Conservation (phyloP, 768 basidiomycete species). For the Trametes sanguinea region DNA sequence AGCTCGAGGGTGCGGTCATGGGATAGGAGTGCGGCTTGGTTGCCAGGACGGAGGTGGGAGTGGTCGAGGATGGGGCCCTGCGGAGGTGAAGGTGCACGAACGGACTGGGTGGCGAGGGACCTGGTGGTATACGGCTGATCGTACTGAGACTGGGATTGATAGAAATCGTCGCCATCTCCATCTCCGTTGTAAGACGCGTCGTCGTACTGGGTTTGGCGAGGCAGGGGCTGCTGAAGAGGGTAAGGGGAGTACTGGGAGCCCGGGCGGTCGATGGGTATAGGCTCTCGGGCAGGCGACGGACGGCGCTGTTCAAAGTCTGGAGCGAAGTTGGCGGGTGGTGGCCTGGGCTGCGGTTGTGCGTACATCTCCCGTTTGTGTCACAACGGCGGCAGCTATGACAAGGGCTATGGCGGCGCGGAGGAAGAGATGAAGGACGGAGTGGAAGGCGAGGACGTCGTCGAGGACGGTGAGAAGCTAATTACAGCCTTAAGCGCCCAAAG, state of each 20-base stretch:
- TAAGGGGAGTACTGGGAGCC: conserved; percentile 23
- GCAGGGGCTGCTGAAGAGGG: conserved; percentile 19
- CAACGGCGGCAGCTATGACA: not conserved
- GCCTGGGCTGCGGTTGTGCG: conserved; percentile 25
- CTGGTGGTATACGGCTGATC: conserved; percentile 24
- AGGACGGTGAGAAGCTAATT: conserved; percentile 16
- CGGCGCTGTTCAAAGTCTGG: conserved; percentile 28
- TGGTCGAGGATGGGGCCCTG: conserved; percentile 79
- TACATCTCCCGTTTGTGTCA: conserved; percentile 22
- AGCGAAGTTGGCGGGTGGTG: conserved; percentile 23
- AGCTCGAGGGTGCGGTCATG: conserved; percentile 96
- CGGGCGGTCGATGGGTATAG: conserved; percentile 17
- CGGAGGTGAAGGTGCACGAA: conserved; percentile 68
- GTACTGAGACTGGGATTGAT: conserved; percentile 29
- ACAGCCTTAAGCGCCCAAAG: not conserved
- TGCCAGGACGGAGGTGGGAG: conserved; percentile 91
- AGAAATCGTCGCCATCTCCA: conserved; percentile 32
- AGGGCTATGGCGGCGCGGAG: not conserved
- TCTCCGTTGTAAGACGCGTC: conserved; percentile 23
- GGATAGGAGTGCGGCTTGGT: conserved; percentile 88
- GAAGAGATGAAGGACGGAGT: conserved; percentile 3
- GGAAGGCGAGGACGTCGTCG: conserved; percentile 17
- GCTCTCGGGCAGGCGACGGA: conserved; percentile 17
- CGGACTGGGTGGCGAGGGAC: conserved; percentile 32
- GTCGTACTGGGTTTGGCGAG: conserved; percentile 20